Base-by-base conservation (phyloP, 1,139 yeast species). In the Suhomyces anneliseae region DNA sequence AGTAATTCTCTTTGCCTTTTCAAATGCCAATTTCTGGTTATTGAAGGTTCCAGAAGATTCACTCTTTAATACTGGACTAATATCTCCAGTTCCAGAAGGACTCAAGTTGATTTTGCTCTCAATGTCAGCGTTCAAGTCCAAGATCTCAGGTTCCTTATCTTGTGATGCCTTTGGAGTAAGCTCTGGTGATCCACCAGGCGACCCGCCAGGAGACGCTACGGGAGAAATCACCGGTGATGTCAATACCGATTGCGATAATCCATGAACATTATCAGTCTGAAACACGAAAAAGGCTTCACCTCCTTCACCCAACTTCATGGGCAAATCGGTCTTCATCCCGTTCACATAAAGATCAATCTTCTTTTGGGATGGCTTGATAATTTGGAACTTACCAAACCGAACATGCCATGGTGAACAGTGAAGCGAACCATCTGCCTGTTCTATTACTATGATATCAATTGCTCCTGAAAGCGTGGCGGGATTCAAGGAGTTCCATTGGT, bases 211-310 rank as follows among this genome's bases (percentile, higher is more conserved):
- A 6, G 95, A 87, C 19, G 82, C 76, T 1, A 81, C 71, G 0
- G 97, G 96, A 36, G 96, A 87, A 27, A 90, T 72, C 36, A 93
- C 96, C 0, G 99, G 99, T 0, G 97, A 90, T 0, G 99, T 90
- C 55, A 90, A 79, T 51, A 90, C 78, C 53, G 89, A 87, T 48
- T 78, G 75, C 1, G 97, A 96, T 14, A 92, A 86, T 32, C 65
- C 57, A 12, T 74, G 78, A 27, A 68, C 65, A 46, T 78, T 76
- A 36, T 79, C 79, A 2, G 97, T 88, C 60, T 92, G 97, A 69
- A 93, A 92, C 42, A 93, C 99, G 62, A 93, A 93, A 64, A 90
- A 92, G 0, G 98, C 99, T 66, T 93, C 99, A 27, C 99, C 99
- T 3, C 96, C 97, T 52, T 93, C 99, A 10, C 97, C 96, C 43